Conservation (phyloP, 805 yeast genomes). For the Helenozyma rhizophorensis region DNA sequence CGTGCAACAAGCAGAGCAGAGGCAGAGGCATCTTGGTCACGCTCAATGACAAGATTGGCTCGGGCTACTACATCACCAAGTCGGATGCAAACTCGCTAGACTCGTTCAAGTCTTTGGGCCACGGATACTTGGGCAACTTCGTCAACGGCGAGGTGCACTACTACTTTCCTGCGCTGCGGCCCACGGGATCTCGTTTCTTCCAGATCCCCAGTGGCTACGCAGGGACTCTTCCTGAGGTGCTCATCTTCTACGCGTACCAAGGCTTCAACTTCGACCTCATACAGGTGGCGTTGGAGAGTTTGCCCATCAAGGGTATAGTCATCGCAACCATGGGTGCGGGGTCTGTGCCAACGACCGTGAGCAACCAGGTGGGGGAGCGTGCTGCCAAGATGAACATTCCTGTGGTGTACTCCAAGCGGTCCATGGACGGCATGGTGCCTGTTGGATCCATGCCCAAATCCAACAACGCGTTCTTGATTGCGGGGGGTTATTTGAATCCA, state of each 20-base stretch:
- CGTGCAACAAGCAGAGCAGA: slow-evolving; percentile 46
- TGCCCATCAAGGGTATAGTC: slow-evolving; percentile 51
- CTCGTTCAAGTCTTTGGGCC: slow-evolving; percentile 63
- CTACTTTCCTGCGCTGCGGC: slow-evolving; percentile 59
- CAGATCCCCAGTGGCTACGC: slow-evolving; percentile 18
- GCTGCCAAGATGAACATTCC: slow-evolving; percentile 44
- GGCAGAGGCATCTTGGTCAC: slow-evolving; percentile 63
- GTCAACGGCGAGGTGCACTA: slow-evolving; percentile 63
- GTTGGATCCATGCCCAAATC: slow-evolving; percentile 36
- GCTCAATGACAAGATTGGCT: slow-evolving; percentile 62
- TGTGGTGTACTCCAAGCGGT: slow-evolving; percentile 58
- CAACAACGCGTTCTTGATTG: slow-evolving; percentile 27
- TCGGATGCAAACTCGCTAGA: slow-evolving; percentile 67
- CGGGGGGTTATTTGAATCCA: slow-evolving; percentile 64
- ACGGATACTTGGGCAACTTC: slow-evolving; percentile 67
- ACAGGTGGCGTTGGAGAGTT: slow-evolving; percentile 40
- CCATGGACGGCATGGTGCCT: slow-evolving; percentile 72
- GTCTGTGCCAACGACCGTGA: slow-evolving; percentile 49
- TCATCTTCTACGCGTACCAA: slow-evolving; percentile 60
- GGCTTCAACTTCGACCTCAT: slow-evolving; percentile 50
- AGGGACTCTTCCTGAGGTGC: slow-evolving; percentile 37
- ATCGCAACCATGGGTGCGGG: slow-evolving; percentile 75
- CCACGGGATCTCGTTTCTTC: slow-evolving; percentile 40
- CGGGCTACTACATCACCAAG: slow-evolving; percentile 68
- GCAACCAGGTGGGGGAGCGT: slow-evolving; percentile 36